phyloP scores from a whole-genome alignment of 2,329 filamentous ascomycete species.

The Pseudogymnoascus sp. region DNA sequence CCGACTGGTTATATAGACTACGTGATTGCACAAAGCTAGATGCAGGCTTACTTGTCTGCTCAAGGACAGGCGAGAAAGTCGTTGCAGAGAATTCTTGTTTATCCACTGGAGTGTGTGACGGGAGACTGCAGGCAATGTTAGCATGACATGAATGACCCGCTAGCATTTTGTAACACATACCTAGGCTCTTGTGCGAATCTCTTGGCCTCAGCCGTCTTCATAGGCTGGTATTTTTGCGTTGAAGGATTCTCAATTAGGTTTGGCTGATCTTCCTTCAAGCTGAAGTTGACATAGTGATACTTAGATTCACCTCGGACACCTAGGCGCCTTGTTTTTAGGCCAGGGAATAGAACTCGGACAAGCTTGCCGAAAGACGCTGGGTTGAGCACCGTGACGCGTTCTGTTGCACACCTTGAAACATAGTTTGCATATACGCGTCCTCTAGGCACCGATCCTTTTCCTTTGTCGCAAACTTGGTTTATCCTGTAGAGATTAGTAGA shows the following conservation, averaged over 20 bases:
- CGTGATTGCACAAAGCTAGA: slow-evolving; percentile 32
- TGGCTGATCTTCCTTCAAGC: slow-evolving; percentile 45
- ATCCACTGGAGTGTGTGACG: background rate
- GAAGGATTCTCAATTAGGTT: slow-evolving; percentile 24
- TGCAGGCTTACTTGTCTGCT: background rate
- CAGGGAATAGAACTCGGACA: slow-evolving; percentile 90
- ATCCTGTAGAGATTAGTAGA: slow-evolving; percentile 45
- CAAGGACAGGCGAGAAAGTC: slow-evolving; percentile 16
- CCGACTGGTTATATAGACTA: slow-evolving; percentile 54
- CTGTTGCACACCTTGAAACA: slow-evolving; percentile 82
- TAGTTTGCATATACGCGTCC: slow-evolving; percentile 95
- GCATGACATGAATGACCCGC: slow-evolving; percentile 8
- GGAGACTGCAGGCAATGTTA: slow-evolving; percentile 16
- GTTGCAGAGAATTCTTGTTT: slow-evolving; percentile 11
- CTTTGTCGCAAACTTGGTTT: slow-evolving; percentile 61
- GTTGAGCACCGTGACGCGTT: slow-evolving; percentile 90
- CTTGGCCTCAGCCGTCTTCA: slow-evolving; percentile 41
- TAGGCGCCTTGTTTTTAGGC: slow-evolving; percentile 82
- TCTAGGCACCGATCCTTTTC: slow-evolving; percentile 79
- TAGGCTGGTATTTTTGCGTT: slow-evolving; percentile 39
- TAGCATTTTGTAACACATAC: slow-evolving; percentile 32
- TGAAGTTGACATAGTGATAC: slow-evolving; percentile 82
- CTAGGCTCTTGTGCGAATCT: slow-evolving; percentile 43
- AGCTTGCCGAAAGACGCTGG: slow-evolving; percentile 97
- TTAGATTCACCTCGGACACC: slow-evolving; percentile 96